These are phyloP conservation scores for Penicillium samsonianum DNA, from an alignment of 495 filamentous ascomycete species.

Conservation along the genomic window DNA sequence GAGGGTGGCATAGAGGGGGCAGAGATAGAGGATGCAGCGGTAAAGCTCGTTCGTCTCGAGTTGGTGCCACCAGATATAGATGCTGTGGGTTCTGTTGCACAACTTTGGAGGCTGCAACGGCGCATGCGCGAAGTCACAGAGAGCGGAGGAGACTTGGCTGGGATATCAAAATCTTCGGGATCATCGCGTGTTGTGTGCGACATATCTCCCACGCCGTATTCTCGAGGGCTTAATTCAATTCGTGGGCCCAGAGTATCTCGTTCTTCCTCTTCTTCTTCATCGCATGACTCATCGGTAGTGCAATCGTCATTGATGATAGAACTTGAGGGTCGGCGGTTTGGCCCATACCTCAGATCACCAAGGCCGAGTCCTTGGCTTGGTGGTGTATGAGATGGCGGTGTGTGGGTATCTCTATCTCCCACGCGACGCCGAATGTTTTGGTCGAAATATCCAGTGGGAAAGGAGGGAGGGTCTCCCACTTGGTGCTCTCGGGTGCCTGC, in stretches of 20 bases:
- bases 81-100: slow-evolving; percentile 27
- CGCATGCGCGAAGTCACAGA: slow-evolving; percentile 50
- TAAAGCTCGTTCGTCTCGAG: slow-evolving; percentile 44
- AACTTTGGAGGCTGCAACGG: slow-evolving; percentile 41
- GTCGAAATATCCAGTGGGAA: slow-evolving; percentile 45
- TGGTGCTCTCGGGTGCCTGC: slow-evolving; percentile 10
- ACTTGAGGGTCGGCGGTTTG: neutral
- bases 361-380: slow-evolving; percentile 20
- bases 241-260: slow-evolving; percentile 21
- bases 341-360: neutral
- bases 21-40: slow-evolving; percentile 34
- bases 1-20: slow-evolving; percentile 33
- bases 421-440: slow-evolving; percentile 32
- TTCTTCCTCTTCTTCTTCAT: slow-evolving; percentile 22
- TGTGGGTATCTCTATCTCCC: slow-evolving; percentile 14
- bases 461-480: slow-evolving; percentile 18
- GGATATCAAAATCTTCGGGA: slow-evolving; percentile 26
- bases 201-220: slow-evolving; percentile 16
- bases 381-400: slow-evolving; percentile 9
- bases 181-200: slow-evolving; percentile 8
- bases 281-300: slow-evolving; percentile 28
- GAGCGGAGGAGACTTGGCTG: slow-evolving; percentile 43
- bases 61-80: slow-evolving; percentile 35
- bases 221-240: slow-evolving; percentile 4
- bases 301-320: slow-evolving; percentile 9